Conservation (phyloP, 495 filamentous ascomycete species). For the Hapsidospora chrysogenum region DNA sequence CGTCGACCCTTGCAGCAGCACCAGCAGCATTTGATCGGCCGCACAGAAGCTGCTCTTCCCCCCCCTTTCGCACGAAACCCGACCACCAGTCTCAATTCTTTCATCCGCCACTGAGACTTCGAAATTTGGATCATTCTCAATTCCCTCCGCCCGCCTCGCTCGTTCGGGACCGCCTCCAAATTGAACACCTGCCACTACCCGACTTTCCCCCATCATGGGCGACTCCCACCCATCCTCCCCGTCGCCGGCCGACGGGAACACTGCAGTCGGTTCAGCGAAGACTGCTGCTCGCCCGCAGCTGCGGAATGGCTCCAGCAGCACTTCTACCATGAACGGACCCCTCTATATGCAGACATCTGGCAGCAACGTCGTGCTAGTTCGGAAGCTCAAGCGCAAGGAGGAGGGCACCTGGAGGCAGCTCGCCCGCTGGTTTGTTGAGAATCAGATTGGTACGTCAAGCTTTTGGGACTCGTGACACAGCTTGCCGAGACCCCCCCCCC, state of each 20-base stretch:
- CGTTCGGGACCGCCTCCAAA: background rate
- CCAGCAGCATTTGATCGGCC: too few species aligned
- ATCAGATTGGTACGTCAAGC: slow-evolving; percentile 31
- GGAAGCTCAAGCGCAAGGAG: slow-evolving; percentile 27
- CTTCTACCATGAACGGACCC: slow-evolving; percentile 24
- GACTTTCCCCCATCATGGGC: background rate
- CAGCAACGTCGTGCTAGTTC: slow-evolving; percentile 26
- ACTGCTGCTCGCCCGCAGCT: slow-evolving; percentile 8
- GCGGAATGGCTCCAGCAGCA: background rate
- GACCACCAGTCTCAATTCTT: background rate
- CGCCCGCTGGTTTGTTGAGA: slow-evolving; percentile 32
- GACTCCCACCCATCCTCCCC: background rate
- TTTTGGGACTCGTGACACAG: too few species aligned
- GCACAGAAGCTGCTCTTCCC: too few species aligned
- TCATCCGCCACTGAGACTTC: too few species aligned
- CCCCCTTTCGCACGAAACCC: background rate
- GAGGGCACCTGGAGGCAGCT: slow-evolving; percentile 23
- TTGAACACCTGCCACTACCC: background rate
- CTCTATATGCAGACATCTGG: slow-evolving; percentile 26
- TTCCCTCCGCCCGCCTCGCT: too few species aligned
- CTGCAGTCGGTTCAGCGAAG: slow-evolving; percentile 4
- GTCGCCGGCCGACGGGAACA: background rate
- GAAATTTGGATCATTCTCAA: too few species aligned
- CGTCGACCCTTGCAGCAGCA: too few species aligned
- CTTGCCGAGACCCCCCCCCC: too few species aligned